Evolutionary conservation across 352 stramenopile genomes (phyloP), one percentile per base, ranked within the genome.

Genomic region (Albugo laibachii): DNA sequence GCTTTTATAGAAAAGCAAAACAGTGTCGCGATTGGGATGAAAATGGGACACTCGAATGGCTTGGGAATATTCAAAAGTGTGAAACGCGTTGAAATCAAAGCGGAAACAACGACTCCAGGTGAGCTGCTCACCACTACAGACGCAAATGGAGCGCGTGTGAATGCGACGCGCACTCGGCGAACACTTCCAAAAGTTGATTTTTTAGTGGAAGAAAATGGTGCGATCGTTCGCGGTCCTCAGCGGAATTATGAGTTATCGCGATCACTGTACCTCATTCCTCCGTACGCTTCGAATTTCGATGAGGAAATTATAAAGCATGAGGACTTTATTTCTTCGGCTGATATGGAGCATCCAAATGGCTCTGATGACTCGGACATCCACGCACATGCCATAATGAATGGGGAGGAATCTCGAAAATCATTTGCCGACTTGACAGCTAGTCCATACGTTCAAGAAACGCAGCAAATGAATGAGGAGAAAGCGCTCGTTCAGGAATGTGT

Each of bases 111-210:
- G 48, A 84, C 73, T 20, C 76, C 76, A 13, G 73, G 73, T 21
- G 76, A 89, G 42, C 58, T 83, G 43, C 75, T 72, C n/a, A 65
- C 71, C 1, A 68, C 61, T n/a, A 80, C 69, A 2, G 75, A 87
- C 58, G 72, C 68, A 21, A 62, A 58, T 1, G 69, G 72, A 41
- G 50, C 71, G 19, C 72, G 75, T 45, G 62, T 82, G 42, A 78
- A 65, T 55, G 62, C 70, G 6, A 69, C 64, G 0, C 62, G 73
- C 44, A 65, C 65, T 18, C 73, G 76, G 0, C 73, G 76, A 8
- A 83, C 68, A 54, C 64, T 86, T 18, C 76, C 76, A 15, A 84
- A 84, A 56, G 67, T 86, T 48, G 76, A 89, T 63, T 89, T 89
- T 54, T 77, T 69, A 19, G 66, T 89, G 13, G 73, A 89, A 46